Evolutionary conservation across 108 stramenopile species (phyloP).

Genomic region (Aurantiochytrium sp.): DNA sequence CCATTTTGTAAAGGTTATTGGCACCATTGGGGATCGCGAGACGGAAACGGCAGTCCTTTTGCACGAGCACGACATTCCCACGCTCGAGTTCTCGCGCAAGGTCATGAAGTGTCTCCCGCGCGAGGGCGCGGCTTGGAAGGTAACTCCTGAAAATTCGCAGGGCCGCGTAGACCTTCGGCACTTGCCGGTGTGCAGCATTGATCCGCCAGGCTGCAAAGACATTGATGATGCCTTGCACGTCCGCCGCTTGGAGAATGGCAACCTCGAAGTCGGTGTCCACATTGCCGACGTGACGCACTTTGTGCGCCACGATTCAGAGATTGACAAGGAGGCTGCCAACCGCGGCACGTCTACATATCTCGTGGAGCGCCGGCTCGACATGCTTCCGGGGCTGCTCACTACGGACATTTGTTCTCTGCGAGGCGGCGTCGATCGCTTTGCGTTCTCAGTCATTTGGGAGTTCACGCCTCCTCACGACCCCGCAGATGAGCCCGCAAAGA

Average conservation of each 20-base stretch:
- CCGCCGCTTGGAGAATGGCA: constrained; percentile 44
- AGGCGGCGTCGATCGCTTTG: constrained; percentile 77
- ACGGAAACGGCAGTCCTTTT: constrained; percentile 91
- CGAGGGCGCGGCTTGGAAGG: constrained; percentile 65
- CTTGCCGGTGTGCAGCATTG: constrained; percentile 84
- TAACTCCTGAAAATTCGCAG: constrained; percentile 59
- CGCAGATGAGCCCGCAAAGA: neutral
- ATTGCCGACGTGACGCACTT: constrained; percentile 99
- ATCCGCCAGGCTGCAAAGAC: constrained; percentile 98
- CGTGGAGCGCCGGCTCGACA: constrained; percentile 91
- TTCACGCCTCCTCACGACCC: constrained; percentile 44
- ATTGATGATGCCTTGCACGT: constrained; percentile 96
- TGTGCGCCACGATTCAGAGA: constrained; percentile 77
- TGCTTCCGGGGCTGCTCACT: constrained; percentile 89
- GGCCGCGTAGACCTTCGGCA: constrained; percentile 77
- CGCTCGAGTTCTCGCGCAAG: constrained; percentile 82
- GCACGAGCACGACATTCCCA: constrained; percentile 85
- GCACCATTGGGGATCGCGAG: constrained; percentile 76
- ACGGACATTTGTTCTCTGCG: constrained; percentile 91
- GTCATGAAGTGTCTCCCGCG: constrained; percentile 95
- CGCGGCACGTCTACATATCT: constrained; percentile 95
- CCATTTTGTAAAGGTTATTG: constrained; percentile 81
- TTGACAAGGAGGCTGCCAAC: constrained; percentile 91
- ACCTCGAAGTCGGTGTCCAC: constrained; percentile 90
- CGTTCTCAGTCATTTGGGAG: constrained; percentile 84